Conservation (phyloP, 305 asterid species). For the Plantago lanceolata region DNA sequence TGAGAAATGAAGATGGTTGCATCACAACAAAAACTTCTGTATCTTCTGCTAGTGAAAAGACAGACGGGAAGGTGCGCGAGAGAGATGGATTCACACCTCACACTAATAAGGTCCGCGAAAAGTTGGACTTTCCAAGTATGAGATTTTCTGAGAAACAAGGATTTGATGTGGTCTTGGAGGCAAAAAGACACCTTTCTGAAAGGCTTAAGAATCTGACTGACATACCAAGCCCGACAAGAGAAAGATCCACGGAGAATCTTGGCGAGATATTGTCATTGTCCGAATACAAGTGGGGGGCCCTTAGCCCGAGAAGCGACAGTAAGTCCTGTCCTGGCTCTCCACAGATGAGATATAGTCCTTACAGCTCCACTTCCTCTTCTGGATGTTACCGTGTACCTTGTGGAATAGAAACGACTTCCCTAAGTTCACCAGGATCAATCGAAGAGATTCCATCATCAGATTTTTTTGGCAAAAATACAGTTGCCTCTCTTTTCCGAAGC, state of each 20-base stretch:
- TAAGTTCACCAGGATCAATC: constrained; percentile 27
- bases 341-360: constrained; percentile 30
- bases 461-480: constrained; percentile 8
- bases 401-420: constrained; percentile 23
- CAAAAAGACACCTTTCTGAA: constrained; percentile 67
- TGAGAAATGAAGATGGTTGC: constrained; percentile 21
- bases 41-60: constrained; percentile 23
- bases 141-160: constrained; percentile 31
- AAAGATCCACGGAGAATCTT: constrained; percentile 45
- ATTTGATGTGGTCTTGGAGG: constrained; percentile 58
- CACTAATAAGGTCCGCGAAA: constrained; percentile 25
- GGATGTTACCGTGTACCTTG: constrained; percentile 16
- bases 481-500: constrained; percentile 17
- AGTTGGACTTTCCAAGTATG: constrained; percentile 31
- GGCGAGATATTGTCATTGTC: constrained; percentile 60
- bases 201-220: constrained; percentile 36
- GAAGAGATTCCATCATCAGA: constrained; percentile 21
- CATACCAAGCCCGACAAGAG: constrained; percentile 20
- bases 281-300: constrained; percentile 38
- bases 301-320: constrained; percentile 37
- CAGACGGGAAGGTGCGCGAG: constrained; percentile 23
- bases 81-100: constrained; percentile 19
- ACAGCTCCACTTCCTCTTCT: constrained; percentile 21
- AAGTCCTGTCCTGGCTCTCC: constrained; percentile 28
- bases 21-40: constrained; percentile 14